Conservation (phyloP, 179 eudicot species). For the Patellifolia procumbens region DNA sequence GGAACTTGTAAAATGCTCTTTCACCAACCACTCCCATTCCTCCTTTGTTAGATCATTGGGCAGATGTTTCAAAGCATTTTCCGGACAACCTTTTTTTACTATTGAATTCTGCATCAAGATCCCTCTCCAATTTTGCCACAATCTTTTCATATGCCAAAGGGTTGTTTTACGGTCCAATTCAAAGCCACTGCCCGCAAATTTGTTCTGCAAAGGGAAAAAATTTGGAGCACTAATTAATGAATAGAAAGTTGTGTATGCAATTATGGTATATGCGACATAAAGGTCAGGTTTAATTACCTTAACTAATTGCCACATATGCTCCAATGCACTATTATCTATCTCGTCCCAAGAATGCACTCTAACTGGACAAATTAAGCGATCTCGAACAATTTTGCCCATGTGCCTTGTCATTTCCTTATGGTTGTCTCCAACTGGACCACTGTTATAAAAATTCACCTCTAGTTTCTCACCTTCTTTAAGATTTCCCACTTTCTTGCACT, state of each 20-base stretch:
- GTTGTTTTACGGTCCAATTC: not conserved
- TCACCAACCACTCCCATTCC: conserved; percentile 3
- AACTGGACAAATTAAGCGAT: conserved; percentile 2
- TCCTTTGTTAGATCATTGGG: not conserved
- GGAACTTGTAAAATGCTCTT: not conserved
- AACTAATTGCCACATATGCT: too few relatives aligned
- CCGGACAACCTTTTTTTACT: not conserved
- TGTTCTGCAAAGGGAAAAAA: not conserved
- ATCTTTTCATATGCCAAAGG: not conserved
- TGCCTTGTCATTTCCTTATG: not conserved
- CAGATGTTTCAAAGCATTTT: too few relatives aligned
- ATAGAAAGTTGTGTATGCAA: too few relatives aligned
- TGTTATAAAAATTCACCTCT: not conserved
- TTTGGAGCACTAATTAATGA: too few relatives aligned
- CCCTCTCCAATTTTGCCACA: conserved; percentile 12
- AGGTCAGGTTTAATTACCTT: too few relatives aligned
- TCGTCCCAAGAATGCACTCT: too few relatives aligned
- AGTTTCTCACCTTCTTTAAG: too few relatives aligned
- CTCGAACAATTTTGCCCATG: conserved; percentile 2
- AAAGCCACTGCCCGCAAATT: not conserved
- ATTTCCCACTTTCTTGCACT: too few relatives aligned
- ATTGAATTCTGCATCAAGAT: not conserved
- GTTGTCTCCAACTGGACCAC: not conserved
- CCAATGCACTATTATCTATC: too few relatives aligned
- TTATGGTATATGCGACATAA: too few relatives aligned